Base-by-base conservation (phyloP, 108 stramenopile species). In the Asterionellopsis glacialis region DNA sequence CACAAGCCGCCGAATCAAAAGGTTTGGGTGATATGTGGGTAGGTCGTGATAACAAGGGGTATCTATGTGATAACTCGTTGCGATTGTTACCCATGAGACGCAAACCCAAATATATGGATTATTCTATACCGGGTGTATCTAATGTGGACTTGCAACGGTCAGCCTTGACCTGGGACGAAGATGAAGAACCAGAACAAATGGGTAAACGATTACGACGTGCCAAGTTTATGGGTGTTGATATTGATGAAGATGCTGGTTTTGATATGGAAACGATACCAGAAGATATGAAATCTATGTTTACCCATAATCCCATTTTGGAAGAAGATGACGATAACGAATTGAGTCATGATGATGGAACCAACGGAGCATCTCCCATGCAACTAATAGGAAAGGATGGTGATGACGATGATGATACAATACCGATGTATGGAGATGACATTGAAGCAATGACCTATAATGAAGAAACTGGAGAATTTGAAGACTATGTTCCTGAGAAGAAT, bases 1-100 rank as follows among this genome's bases (percentile, higher is more conserved):
- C 85, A 19, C 69, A 84, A 61, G 87, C 91, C 3, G 69, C 83
- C 59, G 77, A 82, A 21, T 64, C 69, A 22, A 79, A 79, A 44
- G 81, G 85, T 18, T 45, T 93, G n/a, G 91, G 88, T 12, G 75
- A 73, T n/a, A 81, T 87, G 63, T 93, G 91, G 91, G 79, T 74
- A 50, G 88, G 88, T 19, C 61, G 67, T 49, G 77, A 76, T 24
- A 93, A 89, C 43, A 45, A 75, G 56, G 91, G 91, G 11, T 93
- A 85, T 51, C 72, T 93, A 13, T 76, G 76, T 55, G 83, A 81
- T 22, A 84, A 85, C 57, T 87, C 88, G 3, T 57, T 89, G 22
- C 72, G 85, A n/a, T 66, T 76, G 45, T 69, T 93, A 22, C 75
- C 80, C 26, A 70, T 79, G 7, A 68, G 79, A 22, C 68, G 76